Evolutionary conservation across 2,329 filamentous ascomycete species (phyloP), one percentile per base, ranked within the genome.

Genomic region (Epicoccum sorghinum): DNA sequence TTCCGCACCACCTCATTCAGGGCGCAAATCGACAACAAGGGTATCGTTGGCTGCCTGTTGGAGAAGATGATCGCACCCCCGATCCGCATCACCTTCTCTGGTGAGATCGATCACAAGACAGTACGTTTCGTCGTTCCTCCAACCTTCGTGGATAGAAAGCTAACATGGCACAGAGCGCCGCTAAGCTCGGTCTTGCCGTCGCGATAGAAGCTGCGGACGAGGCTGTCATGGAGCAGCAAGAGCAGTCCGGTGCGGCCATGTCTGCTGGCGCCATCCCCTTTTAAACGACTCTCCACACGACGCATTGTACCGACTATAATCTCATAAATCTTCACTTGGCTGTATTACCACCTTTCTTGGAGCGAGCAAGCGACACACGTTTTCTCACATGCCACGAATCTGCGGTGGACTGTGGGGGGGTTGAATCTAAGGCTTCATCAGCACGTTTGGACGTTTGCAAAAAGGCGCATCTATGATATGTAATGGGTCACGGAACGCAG

Each of bases 11-110:
- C 91, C 45, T 95, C 91, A 37, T 96, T 97, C 87, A 88, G 93
- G 63, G 95, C 93, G 39, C 95, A 99, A 80, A 85, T 98, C 67
- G 95, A 99, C 79, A 96, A 92, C 70, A 88, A 91, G 75, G 95
- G 95, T 75, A 96, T 96, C 82, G 83, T 99, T 58, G 91, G 89
- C 78, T 95, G 91, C 74, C 80, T 97, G 70, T 80, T 98, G 65
- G 95, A 99, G 83, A 98, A 97, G 87, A 89, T 92, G 71, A 90
- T 99, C 70, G 92, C 92, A 27, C 91, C 92, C 61, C 90, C 93
- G 25, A 92, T 99, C 55, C 89, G 89, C 75, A 86, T 99, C 80
- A 96, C 93, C 53, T 96, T 99, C 79, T 91, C 93, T 50, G 93
- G 93, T 65, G 95, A 98, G 75, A 91, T 99, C 71, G 95, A 99